These are phyloP conservation scores for Pseudocercospora pini-densiflorae DNA, from an alignment of 2,329 filamentous ascomycete species.

Conservation along the genomic window DNA sequence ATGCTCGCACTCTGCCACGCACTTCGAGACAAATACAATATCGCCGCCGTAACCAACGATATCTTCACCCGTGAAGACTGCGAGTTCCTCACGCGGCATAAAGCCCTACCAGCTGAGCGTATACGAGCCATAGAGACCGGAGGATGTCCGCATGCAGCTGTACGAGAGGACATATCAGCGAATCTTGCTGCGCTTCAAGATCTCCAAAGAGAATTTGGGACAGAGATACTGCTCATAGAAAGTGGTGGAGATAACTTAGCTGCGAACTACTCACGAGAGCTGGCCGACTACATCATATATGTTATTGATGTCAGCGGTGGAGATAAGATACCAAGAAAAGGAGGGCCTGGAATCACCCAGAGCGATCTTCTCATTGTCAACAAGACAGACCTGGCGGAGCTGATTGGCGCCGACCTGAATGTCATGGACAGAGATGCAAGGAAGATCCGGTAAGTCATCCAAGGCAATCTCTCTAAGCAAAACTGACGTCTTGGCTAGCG, in stretches of 20 bases:
- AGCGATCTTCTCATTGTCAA: constrained; percentile 93
- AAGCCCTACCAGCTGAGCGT: constrained; percentile 77
- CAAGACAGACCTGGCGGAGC: constrained; percentile 92
- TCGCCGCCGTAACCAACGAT: constrained; percentile 97
- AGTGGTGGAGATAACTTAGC: constrained; percentile 95
- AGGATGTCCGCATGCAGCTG: constrained; percentile 94
- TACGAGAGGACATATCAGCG: constrained; percentile 92
- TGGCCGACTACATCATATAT: constrained; percentile 98
- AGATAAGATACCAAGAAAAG: constrained; percentile 95
- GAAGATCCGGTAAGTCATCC: constrained; percentile 67
- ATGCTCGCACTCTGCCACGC: constrained; percentile 92
- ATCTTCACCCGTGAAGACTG: constrained; percentile 98
- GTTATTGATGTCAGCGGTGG: constrained; percentile 97
- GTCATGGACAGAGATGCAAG: constrained; percentile 96
- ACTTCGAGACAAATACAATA: constrained; percentile 78
- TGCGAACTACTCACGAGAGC: constrained; percentile 92
- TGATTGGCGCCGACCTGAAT: constrained; percentile 83
- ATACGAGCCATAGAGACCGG: constrained; percentile 98
- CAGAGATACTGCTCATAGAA: constrained; percentile 91
- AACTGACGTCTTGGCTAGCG: constrained; percentile 53
- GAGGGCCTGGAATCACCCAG: constrained; percentile 95
- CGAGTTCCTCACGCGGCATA: constrained; percentile 90
- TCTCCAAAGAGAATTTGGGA: constrained; percentile 76
- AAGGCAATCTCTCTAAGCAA: not conserved
- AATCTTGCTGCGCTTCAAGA: constrained; percentile 93